Evolutionary conservation across 768 basidiomycete species (phyloP), one percentile per base, ranked within the genome.

Genomic region (Trametes gibbosa): DNA sequence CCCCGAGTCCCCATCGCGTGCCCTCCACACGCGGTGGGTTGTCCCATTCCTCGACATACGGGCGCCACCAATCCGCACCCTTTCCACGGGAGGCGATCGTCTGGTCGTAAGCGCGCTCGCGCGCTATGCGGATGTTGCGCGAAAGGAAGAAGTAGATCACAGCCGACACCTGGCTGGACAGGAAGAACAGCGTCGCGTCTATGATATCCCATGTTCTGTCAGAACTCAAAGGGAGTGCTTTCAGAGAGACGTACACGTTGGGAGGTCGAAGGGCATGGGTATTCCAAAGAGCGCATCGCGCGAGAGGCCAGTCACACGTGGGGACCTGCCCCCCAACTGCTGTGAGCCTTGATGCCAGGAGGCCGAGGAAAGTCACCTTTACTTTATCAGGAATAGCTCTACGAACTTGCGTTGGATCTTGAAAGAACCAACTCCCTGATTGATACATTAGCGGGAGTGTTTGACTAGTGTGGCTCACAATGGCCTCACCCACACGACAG

Each of bases 1-100:
- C 51, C 17, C 19, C 50, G 50, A 42, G 66, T 10, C 50, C 55
- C 60, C 53, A 63, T 24, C 57, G 27, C 21, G 42, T 39, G 37
- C 61, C 45, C 27, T 63, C 50, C 19, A 61, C 58, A 24, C 27
- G 43, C 1, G 76, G 77, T 0, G 89, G 89, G 2, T 74, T 68
- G 24, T 85, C 79, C 89, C 88, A 90, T 71, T 93, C 92, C 68
- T 95, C 88, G 0, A 89, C 83, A 60, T 92, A 92, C 0, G 85
- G 83, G 58, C 80, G 77, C 92, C 92, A 98, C 75, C 95, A 96
- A 9, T 89, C 85, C 0, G 80, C 75, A 0, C 86, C 85, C 65
- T 96, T 96, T 13, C 87, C 87, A 1, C 94, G 83, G 5, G 92
- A 95, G 6, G 80, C 74, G 27, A 96, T 84, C 0, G 93, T 95